Evolutionary conservation across 805 yeast genomes (phyloP).

Genomic region (Metschnikowia matae): DNA sequence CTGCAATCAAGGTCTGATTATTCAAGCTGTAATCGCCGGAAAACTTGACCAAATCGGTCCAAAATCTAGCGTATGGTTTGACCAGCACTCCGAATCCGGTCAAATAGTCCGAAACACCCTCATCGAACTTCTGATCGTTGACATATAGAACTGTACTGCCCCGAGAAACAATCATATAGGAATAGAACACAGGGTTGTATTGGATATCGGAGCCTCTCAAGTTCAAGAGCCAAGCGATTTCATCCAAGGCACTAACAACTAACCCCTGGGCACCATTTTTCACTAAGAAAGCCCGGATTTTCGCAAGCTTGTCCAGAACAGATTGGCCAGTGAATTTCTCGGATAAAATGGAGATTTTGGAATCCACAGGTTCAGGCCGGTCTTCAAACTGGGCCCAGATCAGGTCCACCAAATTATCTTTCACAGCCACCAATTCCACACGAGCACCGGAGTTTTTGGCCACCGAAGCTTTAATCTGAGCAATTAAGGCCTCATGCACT

Average conservation of each 20-base stretch:
- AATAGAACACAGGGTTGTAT: conserved; percentile 51
- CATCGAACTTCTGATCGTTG: conserved; percentile 37
- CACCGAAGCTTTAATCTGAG: conserved; percentile 26
- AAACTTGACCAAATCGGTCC: conserved; percentile 37
- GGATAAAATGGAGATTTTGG: conserved; percentile 49
- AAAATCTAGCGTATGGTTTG: conserved; percentile 43
- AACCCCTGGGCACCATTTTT: conserved; percentile 30
- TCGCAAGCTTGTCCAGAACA: conserved; percentile 51
- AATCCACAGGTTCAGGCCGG: conserved; percentile 50
- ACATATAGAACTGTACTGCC: conserved; percentile 37
- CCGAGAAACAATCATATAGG: conserved; percentile 34
- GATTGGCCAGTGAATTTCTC: conserved; percentile 62
- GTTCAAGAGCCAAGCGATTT: conserved; percentile 51
- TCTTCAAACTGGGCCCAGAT: conserved; percentile 71
- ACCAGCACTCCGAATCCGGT: conserved; percentile 25
- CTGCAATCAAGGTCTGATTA: conserved; percentile 30
- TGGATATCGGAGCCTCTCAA: conserved; percentile 54
- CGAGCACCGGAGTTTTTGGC: conserved; percentile 25
- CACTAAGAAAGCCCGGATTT: conserved; percentile 28
- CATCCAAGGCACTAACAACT: conserved; percentile 47
- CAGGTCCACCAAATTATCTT: conserved; percentile 64
- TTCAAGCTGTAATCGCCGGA: conserved; percentile 33
- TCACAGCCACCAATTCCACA: conserved; percentile 42
- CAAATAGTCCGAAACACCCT: conserved; percentile 25
- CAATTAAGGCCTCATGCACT: conserved; percentile 29